phyloP scores from a whole-genome alignment of 169 alveolate species.

The Plasmodium reichenowi region DNA sequence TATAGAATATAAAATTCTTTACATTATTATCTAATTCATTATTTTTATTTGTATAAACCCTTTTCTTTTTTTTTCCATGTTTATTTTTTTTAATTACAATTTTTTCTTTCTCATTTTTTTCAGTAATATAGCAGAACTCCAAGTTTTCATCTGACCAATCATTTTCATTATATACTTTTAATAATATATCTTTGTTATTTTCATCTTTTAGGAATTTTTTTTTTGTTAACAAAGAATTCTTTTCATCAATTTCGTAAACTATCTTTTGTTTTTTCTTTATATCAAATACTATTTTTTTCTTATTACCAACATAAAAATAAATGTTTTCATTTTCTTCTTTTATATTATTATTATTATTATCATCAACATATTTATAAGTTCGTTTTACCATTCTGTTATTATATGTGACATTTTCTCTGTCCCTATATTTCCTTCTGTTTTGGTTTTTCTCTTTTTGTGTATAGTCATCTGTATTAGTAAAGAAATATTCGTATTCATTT shows the following conservation, averaged over 20 bases:
- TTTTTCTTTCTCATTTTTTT: constrained; percentile 36
- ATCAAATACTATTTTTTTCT: constrained; percentile 42
- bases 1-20: constrained; percentile 11
- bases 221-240: constrained; percentile 16
- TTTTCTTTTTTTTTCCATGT: constrained; percentile 8
- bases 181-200: constrained; percentile 16
- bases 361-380: no score
- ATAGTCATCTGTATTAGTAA: constrained; percentile 9
- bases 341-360: no score
- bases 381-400: not conserved
- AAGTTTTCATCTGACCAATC: constrained; percentile 58
- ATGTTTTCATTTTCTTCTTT: not conserved
- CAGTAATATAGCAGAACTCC: constrained; percentile 27
- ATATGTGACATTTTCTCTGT: not conserved
- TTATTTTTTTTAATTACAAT: constrained; percentile 14
- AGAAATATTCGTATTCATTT: constrained; percentile 46
- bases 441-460: not conserved
- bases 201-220: constrained; percentile 2
- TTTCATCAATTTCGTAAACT: constrained; percentile 16
- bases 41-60: not conserved
- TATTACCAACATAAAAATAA: constrained; percentile 39
- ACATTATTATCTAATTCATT: constrained; percentile 11
- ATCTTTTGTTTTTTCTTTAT: constrained; percentile 39
- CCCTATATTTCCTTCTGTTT: not conserved
- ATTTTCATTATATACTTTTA: constrained; percentile 6